These are phyloP conservation scores for Amphicarpaea edgeworthii DNA, from an alignment of 306 rosid species.

Conservation along the genomic window DNA sequence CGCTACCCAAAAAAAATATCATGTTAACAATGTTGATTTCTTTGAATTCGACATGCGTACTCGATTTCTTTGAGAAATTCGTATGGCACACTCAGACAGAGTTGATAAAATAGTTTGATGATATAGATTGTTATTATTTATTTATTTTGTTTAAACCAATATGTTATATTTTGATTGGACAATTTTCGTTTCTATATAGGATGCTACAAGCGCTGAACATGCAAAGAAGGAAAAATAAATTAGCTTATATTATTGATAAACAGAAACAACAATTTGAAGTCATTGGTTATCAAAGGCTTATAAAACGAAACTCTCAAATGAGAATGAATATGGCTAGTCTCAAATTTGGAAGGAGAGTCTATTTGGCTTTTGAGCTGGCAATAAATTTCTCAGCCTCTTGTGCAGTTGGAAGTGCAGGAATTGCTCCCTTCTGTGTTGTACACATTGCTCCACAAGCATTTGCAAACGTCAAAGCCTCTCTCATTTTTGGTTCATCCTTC, in stretches of 20 bases:
- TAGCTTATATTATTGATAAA: slow-evolving; percentile 5
- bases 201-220: background rate
- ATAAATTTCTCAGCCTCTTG: slow-evolving; percentile 54
- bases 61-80: too few relatives aligned
- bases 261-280: background rate
- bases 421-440: slow-evolving; percentile 73
- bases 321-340: slow-evolving; percentile 9
- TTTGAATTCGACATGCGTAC: too few relatives aligned
- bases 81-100: background rate
- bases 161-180: background rate
- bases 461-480: slow-evolving; percentile 61
- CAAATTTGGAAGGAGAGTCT: slow-evolving; percentile 16
- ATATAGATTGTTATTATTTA: too few relatives aligned
- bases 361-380: slow-evolving; percentile 46
- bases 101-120: background rate
- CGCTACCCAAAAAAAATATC: too few relatives aligned
- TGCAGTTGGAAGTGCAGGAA: slow-evolving; percentile 73
- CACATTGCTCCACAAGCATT: slow-evolving; percentile 78
- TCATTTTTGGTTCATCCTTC: slow-evolving; percentile 66
- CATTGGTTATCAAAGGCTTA: background rate
- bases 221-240: background rate
- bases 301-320: slow-evolving; percentile 10
- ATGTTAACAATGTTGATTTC: too few relatives aligned
- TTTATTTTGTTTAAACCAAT: background rate
- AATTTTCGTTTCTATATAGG: background rate